Evolutionary conservation across 495 filamentous ascomycete species (phyloP).

Genomic region (Penicillium argentinense): DNA sequence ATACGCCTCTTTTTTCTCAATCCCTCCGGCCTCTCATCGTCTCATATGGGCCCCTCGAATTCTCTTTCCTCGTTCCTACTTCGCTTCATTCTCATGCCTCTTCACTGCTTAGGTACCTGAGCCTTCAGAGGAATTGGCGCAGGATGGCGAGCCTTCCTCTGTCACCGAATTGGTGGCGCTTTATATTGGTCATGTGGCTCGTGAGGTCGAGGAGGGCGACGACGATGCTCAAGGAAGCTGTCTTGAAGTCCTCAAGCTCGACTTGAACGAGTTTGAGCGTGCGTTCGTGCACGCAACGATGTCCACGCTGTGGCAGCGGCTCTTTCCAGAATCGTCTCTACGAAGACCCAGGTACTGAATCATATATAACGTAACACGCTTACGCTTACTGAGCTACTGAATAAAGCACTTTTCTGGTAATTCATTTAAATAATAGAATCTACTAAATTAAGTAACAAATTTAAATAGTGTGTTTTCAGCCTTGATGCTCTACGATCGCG

Average conservation of each 20-base stretch:
- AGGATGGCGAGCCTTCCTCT: conserved; percentile 97
- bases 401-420: no score
- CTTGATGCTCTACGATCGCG: no score
- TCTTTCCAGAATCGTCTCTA: conserved; percentile 81
- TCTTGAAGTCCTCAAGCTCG: conserved; percentile 82
- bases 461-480: no score
- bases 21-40: conserved; percentile 87
- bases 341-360: conserved; percentile 90
- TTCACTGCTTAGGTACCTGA: conserved; percentile 81
- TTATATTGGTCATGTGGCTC: conserved; percentile 84
- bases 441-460: no score
- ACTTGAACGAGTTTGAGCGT: conserved; percentile 92
- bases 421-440: no score
- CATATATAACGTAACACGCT: no score
- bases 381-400: no score
- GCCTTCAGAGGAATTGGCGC: conserved; percentile 93
- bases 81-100: conserved; percentile 93
- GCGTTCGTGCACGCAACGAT: conserved; percentile 91
- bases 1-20: conserved; percentile 89
- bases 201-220: conserved; percentile 85
- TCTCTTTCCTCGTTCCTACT: conserved; percentile 92
- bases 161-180: conserved; percentile 84
- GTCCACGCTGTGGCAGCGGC: conserved; percentile 85
- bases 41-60: conserved; percentile 89
- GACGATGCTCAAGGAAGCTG: conserved; percentile 82